Conservation (phyloP, 306 rosid genomes). For the Sindora glabra region DNA sequence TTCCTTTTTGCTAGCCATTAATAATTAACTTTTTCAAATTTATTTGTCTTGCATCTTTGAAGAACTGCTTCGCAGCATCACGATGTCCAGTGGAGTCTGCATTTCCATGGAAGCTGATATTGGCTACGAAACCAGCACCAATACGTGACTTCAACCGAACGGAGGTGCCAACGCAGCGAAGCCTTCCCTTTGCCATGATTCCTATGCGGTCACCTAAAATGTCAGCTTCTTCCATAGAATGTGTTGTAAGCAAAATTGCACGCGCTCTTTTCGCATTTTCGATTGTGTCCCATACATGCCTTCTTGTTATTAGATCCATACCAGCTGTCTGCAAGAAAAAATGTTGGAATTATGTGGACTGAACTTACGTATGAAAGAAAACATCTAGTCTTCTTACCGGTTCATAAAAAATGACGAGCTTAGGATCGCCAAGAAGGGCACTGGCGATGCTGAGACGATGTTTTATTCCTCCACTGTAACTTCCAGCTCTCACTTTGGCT, state of each 20-base stretch:
- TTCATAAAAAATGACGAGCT: slow-evolving; percentile 76
- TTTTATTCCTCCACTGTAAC: slow-evolving; percentile 94
- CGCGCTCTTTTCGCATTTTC: slow-evolving; percentile 83
- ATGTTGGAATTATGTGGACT: slow-evolving; percentile 8
- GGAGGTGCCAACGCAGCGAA: slow-evolving; percentile 84
- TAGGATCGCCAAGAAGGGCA: slow-evolving; percentile 86
- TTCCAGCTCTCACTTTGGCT: slow-evolving; percentile 72
- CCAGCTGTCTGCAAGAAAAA: slow-evolving; percentile 74
- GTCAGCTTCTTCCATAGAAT: slow-evolving; percentile 98
- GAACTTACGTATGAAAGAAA: background rate
- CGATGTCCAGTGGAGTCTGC: slow-evolving; percentile 20
- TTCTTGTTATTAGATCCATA: slow-evolving; percentile 91
- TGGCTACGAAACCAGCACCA: slow-evolving; percentile 72
- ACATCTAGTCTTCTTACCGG: slow-evolving; percentile 43
- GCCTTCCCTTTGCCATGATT: slow-evolving; percentile 92
- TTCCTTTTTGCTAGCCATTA: background rate
- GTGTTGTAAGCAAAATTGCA: slow-evolving; percentile 79
- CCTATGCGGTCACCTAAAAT: slow-evolving; percentile 82
- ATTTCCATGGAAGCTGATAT: slow-evolving; percentile 46
- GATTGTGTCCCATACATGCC: slow-evolving; percentile 89
- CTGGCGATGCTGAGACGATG: slow-evolving; percentile 90
- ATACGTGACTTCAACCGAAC: slow-evolving; percentile 73
- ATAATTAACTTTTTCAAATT: slow-evolving; percentile 6
- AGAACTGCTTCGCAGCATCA: slow-evolving; percentile 68
- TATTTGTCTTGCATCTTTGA: slow-evolving; percentile 50